phyloP scores from a whole-genome alignment of 768 basidiomycete species.

The Suillus alpinus region DNA sequence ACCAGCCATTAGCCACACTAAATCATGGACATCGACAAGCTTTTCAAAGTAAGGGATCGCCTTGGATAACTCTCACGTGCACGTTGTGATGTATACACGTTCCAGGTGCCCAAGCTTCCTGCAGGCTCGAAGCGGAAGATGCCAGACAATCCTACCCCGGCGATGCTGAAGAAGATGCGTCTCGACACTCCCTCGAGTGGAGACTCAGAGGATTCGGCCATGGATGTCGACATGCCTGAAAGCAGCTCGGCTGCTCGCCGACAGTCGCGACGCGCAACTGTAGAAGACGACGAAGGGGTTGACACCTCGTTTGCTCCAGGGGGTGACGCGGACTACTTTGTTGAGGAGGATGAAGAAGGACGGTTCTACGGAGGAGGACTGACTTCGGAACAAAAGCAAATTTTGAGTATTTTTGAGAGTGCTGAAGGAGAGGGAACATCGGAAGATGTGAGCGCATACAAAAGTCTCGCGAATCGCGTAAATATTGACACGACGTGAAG shows the following conservation, averaged over 20 bases:
- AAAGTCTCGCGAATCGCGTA: neutral
- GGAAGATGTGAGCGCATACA: constrained; percentile 57
- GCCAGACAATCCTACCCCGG: constrained; percentile 72
- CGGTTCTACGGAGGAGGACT: constrained; percentile 93
- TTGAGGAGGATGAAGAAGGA: constrained; percentile 89
- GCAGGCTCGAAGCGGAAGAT: constrained; percentile 67
- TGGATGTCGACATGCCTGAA: constrained; percentile 3
- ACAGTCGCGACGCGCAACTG: constrained; percentile 43
- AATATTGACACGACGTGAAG: constrained; percentile 34
- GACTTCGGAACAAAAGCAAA: constrained; percentile 90
- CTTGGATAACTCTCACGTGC: neutral
- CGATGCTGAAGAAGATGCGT: constrained; percentile 80
- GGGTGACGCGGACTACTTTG: constrained; percentile 87
- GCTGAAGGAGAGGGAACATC: constrained; percentile 59
- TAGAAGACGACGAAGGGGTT: constrained; percentile 50
- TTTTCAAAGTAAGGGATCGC: constrained; percentile 40
- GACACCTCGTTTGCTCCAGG: constrained; percentile 71
- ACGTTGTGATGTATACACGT: constrained; percentile 1
- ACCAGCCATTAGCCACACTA: neutral
- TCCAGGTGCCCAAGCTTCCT: constrained; percentile 67
- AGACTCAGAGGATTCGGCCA: constrained; percentile 9
- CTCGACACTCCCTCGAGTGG: constrained; percentile 38
- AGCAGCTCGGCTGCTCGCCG: constrained; percentile 14
- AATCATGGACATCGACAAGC: constrained; percentile 48
- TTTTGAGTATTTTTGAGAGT: constrained; percentile 90